Conservation (phyloP, 805 yeast species). For the Priceomyces medius region DNA sequence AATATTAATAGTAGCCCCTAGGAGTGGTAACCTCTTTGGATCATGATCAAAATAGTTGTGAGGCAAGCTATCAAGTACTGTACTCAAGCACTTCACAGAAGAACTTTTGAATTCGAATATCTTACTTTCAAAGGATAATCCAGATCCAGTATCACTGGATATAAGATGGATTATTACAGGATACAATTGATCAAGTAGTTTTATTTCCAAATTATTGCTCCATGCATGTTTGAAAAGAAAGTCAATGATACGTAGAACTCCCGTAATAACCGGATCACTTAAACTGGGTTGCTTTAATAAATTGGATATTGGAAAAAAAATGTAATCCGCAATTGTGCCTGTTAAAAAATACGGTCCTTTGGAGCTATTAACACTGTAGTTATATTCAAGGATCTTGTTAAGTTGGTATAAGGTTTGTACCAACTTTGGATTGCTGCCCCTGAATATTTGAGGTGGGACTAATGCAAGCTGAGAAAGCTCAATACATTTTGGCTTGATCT, state of each 20-base stretch:
- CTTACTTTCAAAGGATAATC: conserved; percentile 7
- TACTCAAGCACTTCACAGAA: conserved; percentile 14
- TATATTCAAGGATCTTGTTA: conserved; percentile 13
- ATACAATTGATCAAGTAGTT: conserved; percentile 33
- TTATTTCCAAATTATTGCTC: conserved; percentile 22
- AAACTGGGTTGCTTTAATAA: conserved; percentile 29
- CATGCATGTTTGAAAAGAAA: conserved; percentile 30
- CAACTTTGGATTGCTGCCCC: conserved; percentile 11
- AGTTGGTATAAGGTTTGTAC: conserved; percentile 11
- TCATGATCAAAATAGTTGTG: conserved; percentile 16
- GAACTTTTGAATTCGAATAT: conserved; percentile 17
- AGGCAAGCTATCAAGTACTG: conserved; percentile 18
- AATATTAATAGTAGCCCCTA: conserved; percentile 29
- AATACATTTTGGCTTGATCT: conserved; percentile 31
- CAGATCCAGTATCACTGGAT: conserved; percentile 12
- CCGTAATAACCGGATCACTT: conserved; percentile 16
- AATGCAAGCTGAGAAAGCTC: conserved; percentile 23
- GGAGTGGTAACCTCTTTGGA: conserved; percentile 20
- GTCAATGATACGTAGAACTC: conserved; percentile 27
- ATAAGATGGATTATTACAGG: conserved; percentile 29
- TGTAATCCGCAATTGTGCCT: conserved; percentile 38
- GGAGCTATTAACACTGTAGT: conserved; percentile 5
- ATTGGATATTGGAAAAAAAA: conserved; percentile 39
- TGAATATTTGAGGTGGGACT: conserved; percentile 10
- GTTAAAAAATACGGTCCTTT: conserved; percentile 22